Percentiles rank a stretch among this genome's conserved stretches.
Conservation (phyloP, 169 alveolate species). For the Perkinsus olseni region DNA sequence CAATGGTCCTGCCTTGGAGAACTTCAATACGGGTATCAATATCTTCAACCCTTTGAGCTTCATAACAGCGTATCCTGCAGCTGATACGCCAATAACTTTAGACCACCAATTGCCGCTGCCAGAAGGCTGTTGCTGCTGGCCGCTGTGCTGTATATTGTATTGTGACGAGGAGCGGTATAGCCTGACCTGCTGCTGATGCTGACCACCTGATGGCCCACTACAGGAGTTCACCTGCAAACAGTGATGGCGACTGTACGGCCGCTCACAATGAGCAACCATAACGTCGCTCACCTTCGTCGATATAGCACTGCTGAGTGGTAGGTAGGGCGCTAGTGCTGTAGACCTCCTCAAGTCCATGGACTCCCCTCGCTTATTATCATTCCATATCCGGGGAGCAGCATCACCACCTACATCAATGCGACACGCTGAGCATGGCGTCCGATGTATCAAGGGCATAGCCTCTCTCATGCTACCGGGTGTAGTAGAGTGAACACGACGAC, state of each 20-base stretch:
- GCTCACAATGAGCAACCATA: too few species aligned
- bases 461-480: too few species aligned
- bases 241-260: not conserved
- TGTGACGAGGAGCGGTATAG: not conserved
- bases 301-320: not conserved
- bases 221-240: not conserved
- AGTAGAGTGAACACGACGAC: too few species aligned
- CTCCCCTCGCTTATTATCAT: not conserved
- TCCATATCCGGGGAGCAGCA: not conserved
- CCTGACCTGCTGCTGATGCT: not conserved
- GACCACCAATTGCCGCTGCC: not conserved
- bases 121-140: not conserved
- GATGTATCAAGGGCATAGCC: too few species aligned
- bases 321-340: not conserved
- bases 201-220: not conserved
- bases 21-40: not conserved
- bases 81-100: constrained; percentile 3
- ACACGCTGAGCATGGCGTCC: too few species aligned
- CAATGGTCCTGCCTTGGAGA: constrained; percentile 9
- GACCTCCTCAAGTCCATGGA: not conserved
- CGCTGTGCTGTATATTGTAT: not conserved
- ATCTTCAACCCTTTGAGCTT: not conserved
- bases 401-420: not conserved
- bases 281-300: not conserved
- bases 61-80: constrained; percentile 14